Base-by-base conservation (phyloP, 257 asterid genomes). In the Plantago major region DNA sequence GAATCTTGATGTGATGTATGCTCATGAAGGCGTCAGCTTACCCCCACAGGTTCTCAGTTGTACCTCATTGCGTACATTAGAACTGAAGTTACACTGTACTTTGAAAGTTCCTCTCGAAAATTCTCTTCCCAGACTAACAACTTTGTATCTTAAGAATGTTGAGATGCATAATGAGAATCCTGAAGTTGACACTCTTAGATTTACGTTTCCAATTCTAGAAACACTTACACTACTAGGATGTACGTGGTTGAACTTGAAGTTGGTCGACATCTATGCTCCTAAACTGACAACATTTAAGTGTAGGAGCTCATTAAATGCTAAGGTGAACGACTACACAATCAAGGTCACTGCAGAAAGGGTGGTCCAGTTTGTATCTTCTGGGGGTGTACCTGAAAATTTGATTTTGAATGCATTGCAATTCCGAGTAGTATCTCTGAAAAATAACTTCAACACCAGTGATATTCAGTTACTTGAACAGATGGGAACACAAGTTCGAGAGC, bases 261-360 rank as follows among this genome's bases (percentile, higher is more conserved):
- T n/a, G 28, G 56, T 46, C 28, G 55, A 46, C 13, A 26, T 60
- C 15, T 37, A 46, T 60, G 43, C 47, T 10, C 66, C 66, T 2
- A 43, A 6, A 14, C 46, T 62, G 19, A 47, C 46, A 46, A 13
- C 22, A 4, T 61, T 61, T 28, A 46, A 14, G 30, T 58, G 48
- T 60, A n/a, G 16, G 43, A 26, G 18, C 28, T 13, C 43, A 3
- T 7, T 10, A 15, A 43, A 19, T 46, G 55, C 54, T 46, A 16
- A 46, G 26, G 30, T 49, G 17, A 38, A 49, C 9, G 26, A 26
- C 43, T 46, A 45, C 15, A 28, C 46, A 1, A 14, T 61, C 0
- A 46, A 33, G 66, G 33, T 62, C 13, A 45, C 19, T 50, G 55
- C 13, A 30, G n/a, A 52, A 5, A 60, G 22, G 53, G 13, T 60